phyloP scores from a whole-genome alignment of 805 yeast species.

The Lipomyces orientalis region DNA sequence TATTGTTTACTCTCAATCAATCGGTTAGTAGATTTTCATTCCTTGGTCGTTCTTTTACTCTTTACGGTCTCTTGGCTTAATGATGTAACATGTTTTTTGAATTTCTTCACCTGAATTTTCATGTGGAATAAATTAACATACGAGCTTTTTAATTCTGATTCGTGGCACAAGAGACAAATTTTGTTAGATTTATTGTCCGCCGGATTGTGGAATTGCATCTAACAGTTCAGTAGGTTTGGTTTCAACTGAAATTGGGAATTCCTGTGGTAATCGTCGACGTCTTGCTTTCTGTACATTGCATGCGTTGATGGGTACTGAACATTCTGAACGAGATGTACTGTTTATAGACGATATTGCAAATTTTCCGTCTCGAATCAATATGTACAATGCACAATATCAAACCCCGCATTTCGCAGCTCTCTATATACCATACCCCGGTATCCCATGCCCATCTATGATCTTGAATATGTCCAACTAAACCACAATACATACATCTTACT shows the following conservation, averaged over 20 bases:
- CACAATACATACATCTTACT: background rate
- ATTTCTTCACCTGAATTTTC: slow-evolving; percentile 51
- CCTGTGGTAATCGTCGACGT: too few species aligned
- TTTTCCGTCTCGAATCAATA: background rate
- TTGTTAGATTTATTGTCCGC: background rate
- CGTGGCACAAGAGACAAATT: background rate
- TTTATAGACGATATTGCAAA: background rate
- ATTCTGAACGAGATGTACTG: background rate
- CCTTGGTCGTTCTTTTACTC: too few species aligned
- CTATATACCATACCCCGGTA: background rate
- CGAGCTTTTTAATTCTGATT: slow-evolving; percentile 55
- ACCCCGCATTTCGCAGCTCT: background rate
- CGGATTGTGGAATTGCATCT: background rate
- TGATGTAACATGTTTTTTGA: slow-evolving; percentile 48
- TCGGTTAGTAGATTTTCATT: background rate
- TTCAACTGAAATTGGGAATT: background rate
- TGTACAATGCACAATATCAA: background rate
- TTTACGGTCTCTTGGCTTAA: slow-evolving; percentile 20
- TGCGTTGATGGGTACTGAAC: too few species aligned
- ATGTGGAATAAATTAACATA: slow-evolving; percentile 44
- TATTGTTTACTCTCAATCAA: too few species aligned
- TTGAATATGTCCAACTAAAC: background rate
- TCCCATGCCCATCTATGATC: background rate
- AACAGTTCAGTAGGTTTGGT: background rate
- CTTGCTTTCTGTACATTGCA: too few species aligned